Base-by-base conservation (phyloP, 768 basidiomycete species). In the Lentinula raphanica region DNA sequence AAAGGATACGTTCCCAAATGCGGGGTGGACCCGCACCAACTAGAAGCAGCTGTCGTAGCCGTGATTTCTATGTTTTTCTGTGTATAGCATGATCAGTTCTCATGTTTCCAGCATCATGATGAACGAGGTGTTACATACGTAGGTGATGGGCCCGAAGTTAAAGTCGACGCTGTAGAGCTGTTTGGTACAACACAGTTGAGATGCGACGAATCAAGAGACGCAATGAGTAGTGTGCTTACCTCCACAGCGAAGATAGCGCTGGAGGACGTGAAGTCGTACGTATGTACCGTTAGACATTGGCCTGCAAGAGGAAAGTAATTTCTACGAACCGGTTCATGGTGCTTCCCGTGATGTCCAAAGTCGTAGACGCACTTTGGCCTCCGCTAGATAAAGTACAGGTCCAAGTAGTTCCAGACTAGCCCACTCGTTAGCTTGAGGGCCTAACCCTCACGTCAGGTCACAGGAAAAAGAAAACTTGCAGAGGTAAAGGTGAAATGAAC, bases 181-280 rank as follows among this genome's bases (percentile, higher is more conserved):
- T 5, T 27, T 9, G 19, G 32, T 19, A 21, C 4, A 11, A 28
- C 21, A 40, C 32, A 27, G 44, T n/a, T 32, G 9, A 29, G 29
- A 25, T 46, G 27, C 11, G n/a, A 60, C 19, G n/a, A 49, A 21
- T 3, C 19, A 49, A 6, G 21, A 8, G 27, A 55, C 11, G 49
- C 36, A 45, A 13, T 1, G 3, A 3, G 8, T 53, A 19, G n/a
- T n/a, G n/a, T n/a, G n/a, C n/a, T n/a, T 62, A 66, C 65, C 63
- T 68, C 67, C 36, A 62, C 67, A 36, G 67, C 67, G 46, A 68
- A 67, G 25, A 68, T 68, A 3, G 67, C 67, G 17, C 67, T 68
- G 55, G 2, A 31, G 35, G 35, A 32, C 19, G 12, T 4, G 23
- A n/a, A n/a, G n/a, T n/a, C n/a, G n/a, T n/a, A 46, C 13, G 19